Percentiles rank a stretch among this genome's conserved stretches.
Evolutionary conservation across 352 stramenopile species (phyloP).

Genomic region (Blastocystis sp.): DNA sequence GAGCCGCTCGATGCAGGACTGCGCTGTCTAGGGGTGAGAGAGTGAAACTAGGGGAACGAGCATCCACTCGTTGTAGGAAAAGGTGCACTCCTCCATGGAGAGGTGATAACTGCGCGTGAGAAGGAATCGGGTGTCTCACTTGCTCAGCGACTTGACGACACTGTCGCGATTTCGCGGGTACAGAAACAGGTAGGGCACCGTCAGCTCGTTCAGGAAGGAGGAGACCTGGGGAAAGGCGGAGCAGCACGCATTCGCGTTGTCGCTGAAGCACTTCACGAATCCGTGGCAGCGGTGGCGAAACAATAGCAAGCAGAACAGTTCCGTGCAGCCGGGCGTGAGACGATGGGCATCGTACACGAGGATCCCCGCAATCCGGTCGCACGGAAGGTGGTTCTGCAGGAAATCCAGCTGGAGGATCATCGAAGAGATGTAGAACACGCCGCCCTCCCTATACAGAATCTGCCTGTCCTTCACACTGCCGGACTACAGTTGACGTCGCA

Average conservation of each 20-base stretch:
- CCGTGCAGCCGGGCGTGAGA: constrained; percentile 2
- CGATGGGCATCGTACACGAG: constrained; percentile 51
- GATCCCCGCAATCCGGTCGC: constrained; percentile 1
- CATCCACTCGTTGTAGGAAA: constrained; percentile 54
- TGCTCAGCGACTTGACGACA: background rate
- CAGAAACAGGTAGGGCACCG: constrained; percentile 54
- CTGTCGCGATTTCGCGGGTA: constrained; percentile 50
- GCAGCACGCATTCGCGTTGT: constrained; percentile 52
- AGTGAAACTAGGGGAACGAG: background rate
- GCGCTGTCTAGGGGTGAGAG: background rate
- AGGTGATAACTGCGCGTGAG: constrained; percentile 34
- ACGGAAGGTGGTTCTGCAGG: constrained; percentile 60
- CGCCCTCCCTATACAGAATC: constrained; percentile 32
- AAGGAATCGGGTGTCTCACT: background rate
- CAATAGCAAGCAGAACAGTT: constrained; percentile 48
- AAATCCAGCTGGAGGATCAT: constrained; percentile 59
- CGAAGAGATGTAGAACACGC: constrained; percentile 56
- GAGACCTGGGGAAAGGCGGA: constrained; percentile 54
- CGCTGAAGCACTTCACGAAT: constrained; percentile 69
- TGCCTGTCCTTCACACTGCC: constrained; percentile 47
- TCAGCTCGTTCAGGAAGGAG: constrained; percentile 61
- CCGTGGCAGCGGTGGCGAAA: constrained; percentile 57
- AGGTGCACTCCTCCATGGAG: constrained; percentile 29
- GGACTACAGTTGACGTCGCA: no score
- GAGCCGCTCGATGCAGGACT: background rate